Conservation (phyloP, 768 basidiomycete genomes). For the Tylopilus vinaceipallidus region DNA sequence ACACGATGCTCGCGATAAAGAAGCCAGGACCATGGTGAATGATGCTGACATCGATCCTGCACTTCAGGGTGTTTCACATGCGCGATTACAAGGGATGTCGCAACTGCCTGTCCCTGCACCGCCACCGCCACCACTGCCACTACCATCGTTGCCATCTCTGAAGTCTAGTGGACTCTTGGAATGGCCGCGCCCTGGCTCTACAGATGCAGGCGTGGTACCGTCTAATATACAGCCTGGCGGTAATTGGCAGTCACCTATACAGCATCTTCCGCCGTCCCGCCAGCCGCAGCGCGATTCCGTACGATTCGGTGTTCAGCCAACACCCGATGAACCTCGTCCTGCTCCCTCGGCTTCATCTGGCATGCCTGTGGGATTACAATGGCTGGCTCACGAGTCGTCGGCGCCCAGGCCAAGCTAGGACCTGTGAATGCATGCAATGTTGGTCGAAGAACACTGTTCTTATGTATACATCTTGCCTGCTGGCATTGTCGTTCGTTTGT, state of each 20-base stretch:
- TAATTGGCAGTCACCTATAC: constrained; percentile 24
- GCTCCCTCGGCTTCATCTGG: constrained; percentile 26
- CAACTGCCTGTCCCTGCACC: constrained; percentile 9
- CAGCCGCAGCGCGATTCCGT: constrained; percentile 19
- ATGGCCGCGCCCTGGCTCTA: constrained; percentile 44
- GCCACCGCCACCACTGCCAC: constrained; percentile 36
- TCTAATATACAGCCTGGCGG: constrained; percentile 9
- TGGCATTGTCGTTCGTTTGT: constrained; percentile 15
- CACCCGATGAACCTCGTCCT: constrained; percentile 17
- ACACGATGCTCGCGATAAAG: constrained; percentile 28
- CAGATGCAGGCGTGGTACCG: constrained; percentile 20
- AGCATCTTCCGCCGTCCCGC: constrained; percentile 22
- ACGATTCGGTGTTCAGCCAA: constrained; percentile 14
- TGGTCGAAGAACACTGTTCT: background rate
- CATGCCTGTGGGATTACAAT: constrained; percentile 67
- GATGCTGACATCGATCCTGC: constrained; percentile 33
- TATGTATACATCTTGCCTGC: background rate
- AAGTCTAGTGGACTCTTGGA: constrained; percentile 74
- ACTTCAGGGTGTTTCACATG: constrained; percentile 26
- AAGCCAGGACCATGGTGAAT: constrained; percentile 21
- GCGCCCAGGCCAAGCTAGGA: constrained; percentile 25
- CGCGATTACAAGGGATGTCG: constrained; percentile 17
- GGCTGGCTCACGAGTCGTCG: constrained; percentile 65
- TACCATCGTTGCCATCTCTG: constrained; percentile 60
- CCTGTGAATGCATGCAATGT: background rate